These are phyloP conservation scores for Saccharomyces kudriavzevii DNA, from an alignment of 805 yeast species.

Conservation along the genomic window DNA sequence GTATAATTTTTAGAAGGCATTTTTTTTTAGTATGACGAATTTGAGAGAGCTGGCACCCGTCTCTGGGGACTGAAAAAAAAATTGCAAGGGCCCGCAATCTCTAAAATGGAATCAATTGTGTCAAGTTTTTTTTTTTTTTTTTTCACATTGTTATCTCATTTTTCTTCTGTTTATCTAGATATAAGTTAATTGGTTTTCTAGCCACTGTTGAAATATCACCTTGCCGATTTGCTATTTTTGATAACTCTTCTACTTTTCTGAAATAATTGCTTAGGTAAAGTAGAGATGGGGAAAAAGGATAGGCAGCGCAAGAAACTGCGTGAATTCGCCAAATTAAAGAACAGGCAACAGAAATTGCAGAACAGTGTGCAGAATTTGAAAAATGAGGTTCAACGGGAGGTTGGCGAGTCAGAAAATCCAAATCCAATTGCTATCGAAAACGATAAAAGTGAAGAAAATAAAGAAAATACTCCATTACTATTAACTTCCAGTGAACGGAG, in stretches of 20 bases:
- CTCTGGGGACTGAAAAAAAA: background rate
- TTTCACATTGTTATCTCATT: background rate
- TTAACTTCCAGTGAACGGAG: background rate
- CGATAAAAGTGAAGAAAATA: background rate
- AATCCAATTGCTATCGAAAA: background rate
- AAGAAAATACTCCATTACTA: background rate
- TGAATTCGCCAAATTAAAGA: constrained; percentile 18
- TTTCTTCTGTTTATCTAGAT: background rate
- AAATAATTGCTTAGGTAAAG: background rate
- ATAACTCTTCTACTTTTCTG: background rate
- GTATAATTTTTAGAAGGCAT: background rate
- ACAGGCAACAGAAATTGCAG: background rate
- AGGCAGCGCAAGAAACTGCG: constrained; percentile 12
- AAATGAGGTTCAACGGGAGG: background rate
- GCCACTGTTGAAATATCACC: background rate
- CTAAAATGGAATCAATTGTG: background rate
- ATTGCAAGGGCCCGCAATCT: background rate
- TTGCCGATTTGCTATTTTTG: background rate
- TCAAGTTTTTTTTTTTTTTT: background rate
- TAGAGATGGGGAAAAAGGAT: constrained; percentile 12
- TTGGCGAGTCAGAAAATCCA: background rate
- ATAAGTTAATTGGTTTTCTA: background rate
- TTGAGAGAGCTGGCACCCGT: background rate
- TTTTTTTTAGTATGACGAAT: background rate
- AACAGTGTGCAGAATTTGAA: background rate